These are phyloP conservation scores for Arthrinium phaeospermum DNA, from an alignment of 2,329 filamentous ascomycete species.

Conservation along the genomic window DNA sequence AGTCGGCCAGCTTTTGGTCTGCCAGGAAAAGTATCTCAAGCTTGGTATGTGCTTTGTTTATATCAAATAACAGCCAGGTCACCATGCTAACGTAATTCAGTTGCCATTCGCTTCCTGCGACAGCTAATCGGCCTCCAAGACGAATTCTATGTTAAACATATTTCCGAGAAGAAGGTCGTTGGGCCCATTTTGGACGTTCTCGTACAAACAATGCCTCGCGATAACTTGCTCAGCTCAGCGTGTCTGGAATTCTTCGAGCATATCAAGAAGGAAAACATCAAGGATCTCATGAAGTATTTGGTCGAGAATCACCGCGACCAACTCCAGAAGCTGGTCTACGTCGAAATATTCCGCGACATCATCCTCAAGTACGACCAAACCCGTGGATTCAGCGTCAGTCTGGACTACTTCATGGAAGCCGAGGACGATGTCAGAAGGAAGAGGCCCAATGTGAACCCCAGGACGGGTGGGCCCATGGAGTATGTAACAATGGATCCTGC, in stretches of 20 bases:
- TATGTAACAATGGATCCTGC: slow-evolving; percentile 75
- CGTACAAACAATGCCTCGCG: slow-evolving; percentile 82
- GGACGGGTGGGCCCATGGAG: slow-evolving; percentile 69
- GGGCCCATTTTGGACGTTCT: slow-evolving; percentile 86
- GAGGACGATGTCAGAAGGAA: slow-evolving; percentile 60
- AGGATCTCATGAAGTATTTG: slow-evolving; percentile 80
- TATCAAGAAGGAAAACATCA: slow-evolving; percentile 81
- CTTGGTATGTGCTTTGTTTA: slow-evolving; percentile 65
- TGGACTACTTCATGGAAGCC: slow-evolving; percentile 76
- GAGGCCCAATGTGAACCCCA: slow-evolving; percentile 50
- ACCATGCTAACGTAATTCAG: slow-evolving; percentile 46
- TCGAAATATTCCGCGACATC: slow-evolving; percentile 82
- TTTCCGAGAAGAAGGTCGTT: slow-evolving; percentile 81
- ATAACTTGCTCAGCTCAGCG: slow-evolving; percentile 92
- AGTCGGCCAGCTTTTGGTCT: slow-evolving; percentile 81
- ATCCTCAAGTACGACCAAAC: slow-evolving; percentile 81
- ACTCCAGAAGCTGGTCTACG: slow-evolving; percentile 76
- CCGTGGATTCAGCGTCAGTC: slow-evolving; percentile 67
- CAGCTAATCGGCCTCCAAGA: slow-evolving; percentile 85
- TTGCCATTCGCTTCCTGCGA: slow-evolving; percentile 92
- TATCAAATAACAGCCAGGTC: too few relatives aligned
- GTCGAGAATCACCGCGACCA: slow-evolving; percentile 84
- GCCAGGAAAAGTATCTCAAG: slow-evolving; percentile 89
- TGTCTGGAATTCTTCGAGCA: slow-evolving; percentile 94
- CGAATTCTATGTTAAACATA: slow-evolving; percentile 86